Base-by-base conservation (phyloP, 208 protist genomes). In the Crithidia brevicula region DNA sequence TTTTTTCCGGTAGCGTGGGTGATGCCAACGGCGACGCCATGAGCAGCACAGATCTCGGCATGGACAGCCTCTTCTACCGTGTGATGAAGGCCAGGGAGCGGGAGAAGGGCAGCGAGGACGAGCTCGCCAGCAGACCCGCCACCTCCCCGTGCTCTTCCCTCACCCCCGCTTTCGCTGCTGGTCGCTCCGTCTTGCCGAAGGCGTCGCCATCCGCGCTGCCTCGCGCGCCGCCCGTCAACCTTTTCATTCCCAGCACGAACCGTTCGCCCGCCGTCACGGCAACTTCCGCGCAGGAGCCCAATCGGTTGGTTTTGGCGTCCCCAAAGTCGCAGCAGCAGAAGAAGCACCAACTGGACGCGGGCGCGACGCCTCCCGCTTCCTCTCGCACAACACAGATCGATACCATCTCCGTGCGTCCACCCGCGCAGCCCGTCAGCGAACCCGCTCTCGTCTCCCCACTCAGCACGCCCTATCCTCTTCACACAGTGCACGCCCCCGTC, bases 51-150 rank as follows among this genome's bases (percentile, higher is more conserved):
- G 47, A 60, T 15, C 31, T 74, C 23, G 58, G 67, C 67, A 51
- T 74, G 40, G 53, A 67, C 46, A 53, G 50, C 10, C 60, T 75
- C 30, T 75, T 75, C 53, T 75, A 57, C 34, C 22, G 45, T 7
- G 34, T 75, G 20, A 40, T 68, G 46, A 28, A 68, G 45, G 69
- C 60, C 23, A 34, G 43, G 36, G 11, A 38, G 1, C 57, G 56
- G 0, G 34, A 45, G 40, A 45, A 43, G 57, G 46, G 27, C 0
- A 15, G 20, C 20, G 51, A 66, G 30, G 45, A 34, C n/a, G 40
- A 61, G 10, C n/a, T 34, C 42, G 27, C 47, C 0, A 13, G 36
- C 36, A 40, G 10, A 40, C 36, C 36, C 0, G 1, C 1, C 36
- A 40, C 36, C 36, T 40, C 36, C 15, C 15, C 36, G 10, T 7